Conservation (phyloP, 306 rosid species). For the Corylus avellana region DNA sequence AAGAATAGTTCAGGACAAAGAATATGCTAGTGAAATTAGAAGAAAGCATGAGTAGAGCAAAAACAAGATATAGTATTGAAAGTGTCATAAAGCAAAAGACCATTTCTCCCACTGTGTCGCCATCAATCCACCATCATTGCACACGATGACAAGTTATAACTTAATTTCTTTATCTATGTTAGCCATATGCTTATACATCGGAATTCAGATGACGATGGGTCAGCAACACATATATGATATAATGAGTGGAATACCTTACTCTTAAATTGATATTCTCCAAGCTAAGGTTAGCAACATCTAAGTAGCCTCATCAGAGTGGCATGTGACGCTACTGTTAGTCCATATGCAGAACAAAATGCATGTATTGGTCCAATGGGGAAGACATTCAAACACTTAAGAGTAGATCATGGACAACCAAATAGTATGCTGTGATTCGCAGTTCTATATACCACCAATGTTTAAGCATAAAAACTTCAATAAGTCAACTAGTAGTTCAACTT, state of each 20-base stretch:
- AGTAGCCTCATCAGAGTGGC: slow-evolving; percentile 10
- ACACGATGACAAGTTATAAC: background rate
- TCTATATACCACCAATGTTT: background rate
- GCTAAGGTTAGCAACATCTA: background rate
- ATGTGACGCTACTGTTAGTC: background rate
- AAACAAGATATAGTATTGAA: background rate
- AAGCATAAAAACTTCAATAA: background rate
- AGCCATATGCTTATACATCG: background rate
- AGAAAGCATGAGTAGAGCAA: background rate
- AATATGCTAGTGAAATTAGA: background rate
- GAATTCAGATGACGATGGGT: background rate
- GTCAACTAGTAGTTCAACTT: background rate
- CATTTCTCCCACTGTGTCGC: background rate
- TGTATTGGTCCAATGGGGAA: background rate
- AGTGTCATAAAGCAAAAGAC: background rate
- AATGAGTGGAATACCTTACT: background rate
- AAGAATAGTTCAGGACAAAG: slow-evolving; percentile 19
- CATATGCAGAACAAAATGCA: background rate
- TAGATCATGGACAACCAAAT: slow-evolving; percentile 1
- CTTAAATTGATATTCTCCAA: background rate
- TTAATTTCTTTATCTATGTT: background rate
- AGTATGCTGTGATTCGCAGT: background rate
- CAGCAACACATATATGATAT: background rate
- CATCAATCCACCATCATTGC: background rate
- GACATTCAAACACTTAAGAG: background rate